Conservation (phyloP, 2,329 filamentous ascomycete species). For the Cytospora chrysosperma region DNA sequence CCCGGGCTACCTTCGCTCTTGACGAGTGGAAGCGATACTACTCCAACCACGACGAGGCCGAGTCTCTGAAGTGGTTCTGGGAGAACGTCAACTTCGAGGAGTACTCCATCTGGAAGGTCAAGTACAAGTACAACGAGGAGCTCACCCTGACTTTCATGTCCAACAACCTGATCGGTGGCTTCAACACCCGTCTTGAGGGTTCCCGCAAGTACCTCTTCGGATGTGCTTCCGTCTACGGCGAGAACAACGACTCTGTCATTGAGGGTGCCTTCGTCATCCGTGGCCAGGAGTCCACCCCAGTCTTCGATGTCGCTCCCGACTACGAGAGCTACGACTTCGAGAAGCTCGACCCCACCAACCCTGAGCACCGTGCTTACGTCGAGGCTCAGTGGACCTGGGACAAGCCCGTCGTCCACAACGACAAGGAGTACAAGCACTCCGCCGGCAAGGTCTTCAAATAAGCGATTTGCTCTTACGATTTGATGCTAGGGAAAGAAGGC, state of each 20-base stretch:
- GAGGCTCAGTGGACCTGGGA: constrained; percentile 92
- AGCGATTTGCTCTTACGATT: constrained; percentile 34
- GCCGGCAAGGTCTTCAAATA: constrained; percentile 99
- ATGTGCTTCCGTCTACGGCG: constrained; percentile 82
- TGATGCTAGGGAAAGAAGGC: constrained; percentile 24
- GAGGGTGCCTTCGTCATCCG: constrained; percentile 93
- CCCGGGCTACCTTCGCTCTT: constrained; percentile 75
- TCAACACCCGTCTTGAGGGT: constrained; percentile 94
- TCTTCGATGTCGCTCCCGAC: constrained; percentile 96
- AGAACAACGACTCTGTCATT: constrained; percentile 85
- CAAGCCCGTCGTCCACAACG: constrained; percentile 72
- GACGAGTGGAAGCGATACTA: constrained; percentile 99
- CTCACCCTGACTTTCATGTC: constrained; percentile 98
- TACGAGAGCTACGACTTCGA: constrained; percentile 94
- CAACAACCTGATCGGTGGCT: constrained; percentile 96
- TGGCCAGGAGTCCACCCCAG: constrained; percentile 79
- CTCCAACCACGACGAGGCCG: constrained; percentile 89
- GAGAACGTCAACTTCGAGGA: constrained; percentile 91
- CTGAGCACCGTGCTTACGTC: constrained; percentile 82
- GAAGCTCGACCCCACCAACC: constrained; percentile 89
- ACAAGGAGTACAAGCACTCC: constrained; percentile 86
- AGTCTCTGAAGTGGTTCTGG: constrained; percentile 97
- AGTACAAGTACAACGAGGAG: constrained; percentile 99
- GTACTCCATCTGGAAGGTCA: constrained; percentile 90
- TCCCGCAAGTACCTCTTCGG: constrained; percentile 99